phyloP scores from a whole-genome alignment of 192 early-diverging fungal genomes.

The Coemansia aciculifera region DNA sequence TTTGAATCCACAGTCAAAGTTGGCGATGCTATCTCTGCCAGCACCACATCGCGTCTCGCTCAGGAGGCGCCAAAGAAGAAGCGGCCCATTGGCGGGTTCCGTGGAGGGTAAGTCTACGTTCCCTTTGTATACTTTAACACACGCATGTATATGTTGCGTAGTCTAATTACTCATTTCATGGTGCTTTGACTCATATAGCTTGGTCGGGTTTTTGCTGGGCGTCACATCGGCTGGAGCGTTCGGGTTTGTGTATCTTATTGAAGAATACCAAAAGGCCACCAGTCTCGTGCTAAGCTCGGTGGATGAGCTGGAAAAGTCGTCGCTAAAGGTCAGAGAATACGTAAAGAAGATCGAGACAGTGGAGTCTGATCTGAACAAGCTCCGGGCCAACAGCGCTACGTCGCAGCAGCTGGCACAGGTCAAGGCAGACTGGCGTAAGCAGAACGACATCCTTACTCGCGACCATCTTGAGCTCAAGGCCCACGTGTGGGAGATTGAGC shows the following conservation, averaged over 20 bases:
- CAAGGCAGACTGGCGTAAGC: slow-evolving; percentile 55
- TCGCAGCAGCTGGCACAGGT: slow-evolving; percentile 54
- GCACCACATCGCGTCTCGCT: slow-evolving; percentile 28
- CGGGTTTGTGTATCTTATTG: slow-evolving; percentile 83
- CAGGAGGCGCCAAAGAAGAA: slow-evolving; percentile 54
- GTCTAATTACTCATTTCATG: not conserved
- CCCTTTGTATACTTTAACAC: not conserved
- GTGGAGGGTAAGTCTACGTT: slow-evolving; percentile 56
- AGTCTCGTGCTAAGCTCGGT: slow-evolving; percentile 69
- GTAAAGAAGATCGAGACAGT: slow-evolving; percentile 76
- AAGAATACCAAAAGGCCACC: slow-evolving; percentile 81
- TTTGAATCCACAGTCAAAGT: slow-evolving; percentile 52
- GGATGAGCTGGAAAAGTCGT: slow-evolving; percentile 75
- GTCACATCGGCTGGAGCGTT: slow-evolving; percentile 69
- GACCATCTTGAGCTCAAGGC: slow-evolving; percentile 84
- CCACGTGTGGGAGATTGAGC: slow-evolving; percentile 70
- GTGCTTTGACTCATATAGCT: slow-evolving; percentile 35
- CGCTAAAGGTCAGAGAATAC: slow-evolving; percentile 74
- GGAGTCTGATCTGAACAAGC: slow-evolving; percentile 62
- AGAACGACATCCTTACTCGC: slow-evolving; percentile 69
- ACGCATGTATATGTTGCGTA: not conserved
- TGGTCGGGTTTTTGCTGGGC: slow-evolving; percentile 78
- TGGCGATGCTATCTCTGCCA: slow-evolving; percentile 25
- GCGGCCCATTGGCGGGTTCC: slow-evolving; percentile 63
- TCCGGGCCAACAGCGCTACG: slow-evolving; percentile 62